Evolutionary conservation across 2,329 filamentous ascomycete species (phyloP), one percentile per base, ranked within the genome.

Genomic region (Aureobasidium melanogenum): DNA sequence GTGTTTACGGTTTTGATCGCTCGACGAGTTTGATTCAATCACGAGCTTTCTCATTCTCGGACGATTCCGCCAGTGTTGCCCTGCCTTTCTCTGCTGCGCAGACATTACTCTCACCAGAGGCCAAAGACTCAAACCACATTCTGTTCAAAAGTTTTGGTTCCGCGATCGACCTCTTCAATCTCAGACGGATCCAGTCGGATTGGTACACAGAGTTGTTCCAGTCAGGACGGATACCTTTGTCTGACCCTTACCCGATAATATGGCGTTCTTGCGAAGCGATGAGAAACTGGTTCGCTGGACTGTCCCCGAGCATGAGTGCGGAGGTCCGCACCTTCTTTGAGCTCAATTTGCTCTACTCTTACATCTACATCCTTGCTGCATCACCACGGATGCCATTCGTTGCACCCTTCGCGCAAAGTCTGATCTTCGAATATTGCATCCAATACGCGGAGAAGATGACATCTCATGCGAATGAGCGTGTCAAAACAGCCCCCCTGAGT

Each of bases 141-240:
- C 70, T 82, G 12, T 71, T 80, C 17, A 78, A 80, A 57, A 80
- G 78, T 1, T 82, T 88, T 36, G 85, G 89, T 61, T 84, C 89
- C 5, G 91, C 91, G 0, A 78, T 91, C 12, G 82, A 91, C 19
- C 77, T 96, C 1, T 93, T 96, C 70, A 86, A 87, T 67, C 83
- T 97, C 9, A 88, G 93, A n/a, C 84, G 87, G 62, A 83, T 90
- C 7, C 88, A 97, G 71, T 97, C 94, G 0, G 82, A 82, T 54
- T 96, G 91, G 84, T 97, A 97, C 68, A 91, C 95, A 69, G 84
- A 87, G 24, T 83, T 97, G 2, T 94, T 94, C 70, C 90, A 94
- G 69, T 88, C 86, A 19, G 88, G 88, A 10, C 83, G 86, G 0
- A 79, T 82, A 1, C 82, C 84, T n/a, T 80, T 90, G 62, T 78